phyloP scores from a whole-genome alignment of 75 land plant genomes.

The Azolla pinnata region DNA sequence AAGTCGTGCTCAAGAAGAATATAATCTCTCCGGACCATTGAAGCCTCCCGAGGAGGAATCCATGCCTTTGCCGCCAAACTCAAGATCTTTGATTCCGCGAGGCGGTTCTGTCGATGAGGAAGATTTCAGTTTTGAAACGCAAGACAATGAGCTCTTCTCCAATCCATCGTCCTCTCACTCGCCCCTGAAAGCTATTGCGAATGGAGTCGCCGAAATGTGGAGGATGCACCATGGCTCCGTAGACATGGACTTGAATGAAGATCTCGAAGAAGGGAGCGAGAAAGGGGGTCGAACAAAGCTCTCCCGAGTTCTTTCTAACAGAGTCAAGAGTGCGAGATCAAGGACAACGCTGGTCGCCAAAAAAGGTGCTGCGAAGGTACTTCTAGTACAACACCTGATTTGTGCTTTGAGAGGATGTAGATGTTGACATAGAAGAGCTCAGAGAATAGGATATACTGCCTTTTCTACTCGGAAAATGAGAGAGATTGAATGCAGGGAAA shows the following conservation, averaged over 20 bases:
- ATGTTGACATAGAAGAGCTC: too few relatives aligned
- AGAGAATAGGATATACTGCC: too few relatives aligned
- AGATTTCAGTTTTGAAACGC: not conserved
- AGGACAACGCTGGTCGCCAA: constrained; percentile 30
- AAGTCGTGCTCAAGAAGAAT: too few relatives aligned
- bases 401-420: too few relatives aligned
- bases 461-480: too few relatives aligned
- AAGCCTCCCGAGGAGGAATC: too few relatives aligned
- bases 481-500: too few relatives aligned
- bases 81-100: not conserved
- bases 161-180: not conserved
- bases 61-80: not conserved
- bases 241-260: constrained; percentile 2
- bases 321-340: constrained; percentile 23
- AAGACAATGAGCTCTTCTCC: not conserved
- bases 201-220: not conserved
- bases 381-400: too few relatives aligned
- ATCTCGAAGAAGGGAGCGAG: not conserved
- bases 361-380: constrained; percentile 40
- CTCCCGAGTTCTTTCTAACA: constrained; percentile 19
- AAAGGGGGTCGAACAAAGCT: constrained; percentile 18
- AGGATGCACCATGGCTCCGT: not conserved
- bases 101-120: not conserved
- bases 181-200: constrained; percentile 4
- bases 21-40: constrained; percentile 3